Conservation (phyloP, 768 basidiomycete genomes). For the Xerocomus brunneocitrinus region DNA sequence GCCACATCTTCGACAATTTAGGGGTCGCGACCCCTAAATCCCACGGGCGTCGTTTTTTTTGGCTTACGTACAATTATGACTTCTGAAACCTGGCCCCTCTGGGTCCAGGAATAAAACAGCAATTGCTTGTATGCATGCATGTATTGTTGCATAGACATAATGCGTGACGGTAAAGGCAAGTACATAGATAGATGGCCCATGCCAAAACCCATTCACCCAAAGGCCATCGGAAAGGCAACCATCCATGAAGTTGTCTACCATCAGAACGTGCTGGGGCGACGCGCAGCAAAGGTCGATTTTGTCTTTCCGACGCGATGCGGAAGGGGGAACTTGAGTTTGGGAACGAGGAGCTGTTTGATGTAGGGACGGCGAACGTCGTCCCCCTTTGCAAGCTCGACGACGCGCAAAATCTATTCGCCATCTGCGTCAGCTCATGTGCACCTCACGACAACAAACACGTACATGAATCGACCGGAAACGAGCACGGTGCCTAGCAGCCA, state of each 20-base stretch:
- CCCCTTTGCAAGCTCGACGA: slow-evolving; percentile 90
- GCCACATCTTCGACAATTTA: no score
- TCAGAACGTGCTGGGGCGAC: slow-evolving; percentile 72
- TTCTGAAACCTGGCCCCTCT: no score
- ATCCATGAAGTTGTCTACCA: neutral
- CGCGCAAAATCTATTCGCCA: slow-evolving; percentile 79
- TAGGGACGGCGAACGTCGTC: slow-evolving; percentile 93
- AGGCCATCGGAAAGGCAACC: neutral
- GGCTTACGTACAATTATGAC: no score
- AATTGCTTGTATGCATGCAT: no score
- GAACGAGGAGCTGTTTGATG: slow-evolving; percentile 92
- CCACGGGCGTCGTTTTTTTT: no score
- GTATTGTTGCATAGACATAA: neutral
- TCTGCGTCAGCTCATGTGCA: neutral
- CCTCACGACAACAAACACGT: slow-evolving; percentile 23
- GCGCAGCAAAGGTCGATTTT: slow-evolving; percentile 76
- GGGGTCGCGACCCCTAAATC: no score
- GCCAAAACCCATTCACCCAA: slow-evolving; percentile 6
- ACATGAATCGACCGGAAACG: slow-evolving; percentile 99
- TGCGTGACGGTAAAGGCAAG: neutral
- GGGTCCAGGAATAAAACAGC: no score
- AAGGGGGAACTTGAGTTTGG: slow-evolving; percentile 94
- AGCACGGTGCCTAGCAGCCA: slow-evolving; percentile 98
- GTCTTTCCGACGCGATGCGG: slow-evolving; percentile 82
- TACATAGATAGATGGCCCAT: slow-evolving; percentile 13